Conservation (phyloP, 2,329 filamentous ascomycete species). For the Venturia aucupariae region DNA sequence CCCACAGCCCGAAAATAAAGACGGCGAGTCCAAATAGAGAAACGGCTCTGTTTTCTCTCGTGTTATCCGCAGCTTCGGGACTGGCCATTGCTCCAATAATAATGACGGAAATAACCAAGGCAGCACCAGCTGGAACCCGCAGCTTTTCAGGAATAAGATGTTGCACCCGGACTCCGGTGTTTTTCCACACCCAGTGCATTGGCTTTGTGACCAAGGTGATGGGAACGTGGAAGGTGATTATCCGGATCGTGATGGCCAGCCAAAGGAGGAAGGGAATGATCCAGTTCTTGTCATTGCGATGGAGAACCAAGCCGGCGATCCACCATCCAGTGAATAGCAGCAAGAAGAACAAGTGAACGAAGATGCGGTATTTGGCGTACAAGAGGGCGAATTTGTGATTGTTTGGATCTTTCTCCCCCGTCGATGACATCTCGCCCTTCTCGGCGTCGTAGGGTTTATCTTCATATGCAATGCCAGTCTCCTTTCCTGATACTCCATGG, state of each 20-base stretch:
- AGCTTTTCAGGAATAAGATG: conserved; percentile 57
- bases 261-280: conserved; percentile 76
- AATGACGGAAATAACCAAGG: conserved; percentile 59
- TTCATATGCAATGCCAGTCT: conserved; percentile 26
- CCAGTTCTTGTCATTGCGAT: conserved; percentile 68
- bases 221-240: conserved; percentile 66
- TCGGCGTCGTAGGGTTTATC: conserved; percentile 29
- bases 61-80: conserved; percentile 64
- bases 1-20: conserved; percentile 58
- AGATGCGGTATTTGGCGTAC: conserved; percentile 36
- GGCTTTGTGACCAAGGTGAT: conserved; percentile 57
- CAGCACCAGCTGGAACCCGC: conserved; percentile 53
- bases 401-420: conserved; percentile 24
- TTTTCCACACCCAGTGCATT: conserved; percentile 58
- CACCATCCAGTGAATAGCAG: conserved; percentile 46
- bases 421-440: conserved; percentile 29
- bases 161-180: conserved; percentile 51
- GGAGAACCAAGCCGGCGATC: conserved; percentile 65
- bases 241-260: conserved; percentile 61
- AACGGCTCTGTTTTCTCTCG: conserved; percentile 66
- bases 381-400: conserved; percentile 28
- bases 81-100: conserved; percentile 71
- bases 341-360: conserved; percentile 39
- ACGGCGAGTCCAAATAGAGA: conserved; percentile 70
- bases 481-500: conserved; percentile 14